Evolutionary conservation across 306 rosid genomes (phyloP).

Genomic region (Prinsepia uniflora): DNA sequence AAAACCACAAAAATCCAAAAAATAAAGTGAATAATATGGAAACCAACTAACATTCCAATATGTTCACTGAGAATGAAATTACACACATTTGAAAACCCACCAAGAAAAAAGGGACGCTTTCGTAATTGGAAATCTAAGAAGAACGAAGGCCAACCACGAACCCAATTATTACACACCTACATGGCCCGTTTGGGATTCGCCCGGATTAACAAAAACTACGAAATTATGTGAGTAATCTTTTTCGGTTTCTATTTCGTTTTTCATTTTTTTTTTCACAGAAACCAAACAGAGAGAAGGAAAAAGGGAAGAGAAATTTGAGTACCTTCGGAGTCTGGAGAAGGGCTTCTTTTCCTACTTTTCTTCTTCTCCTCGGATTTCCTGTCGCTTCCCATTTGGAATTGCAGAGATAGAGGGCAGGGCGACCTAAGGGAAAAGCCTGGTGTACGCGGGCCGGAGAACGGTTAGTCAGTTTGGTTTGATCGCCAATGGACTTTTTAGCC

Average conservation of each 20-base stretch:
- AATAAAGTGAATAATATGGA: not conserved
- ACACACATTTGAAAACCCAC: not conserved
- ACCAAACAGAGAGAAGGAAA: not conserved
- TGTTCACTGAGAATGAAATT: not conserved
- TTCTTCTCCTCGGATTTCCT: slow-evolving; percentile 54
- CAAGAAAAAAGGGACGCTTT: not conserved
- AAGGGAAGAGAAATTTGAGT: not conserved
- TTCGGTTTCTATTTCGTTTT: not conserved
- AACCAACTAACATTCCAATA: not conserved
- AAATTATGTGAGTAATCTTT: not conserved
- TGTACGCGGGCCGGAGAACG: not conserved
- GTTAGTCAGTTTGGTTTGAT: not conserved
- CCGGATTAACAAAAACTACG: not conserved
- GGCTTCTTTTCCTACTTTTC: slow-evolving; percentile 36
- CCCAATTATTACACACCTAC: not conserved
- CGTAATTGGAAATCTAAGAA: not conserved
- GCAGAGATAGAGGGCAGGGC: not conserved
- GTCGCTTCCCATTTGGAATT: slow-evolving; percentile 68
- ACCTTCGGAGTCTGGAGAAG: slow-evolving; percentile 66
- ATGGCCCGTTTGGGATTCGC: not conserved
- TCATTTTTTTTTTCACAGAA: not conserved
- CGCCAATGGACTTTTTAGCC: too few relatives aligned
- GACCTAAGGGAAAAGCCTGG: not conserved
- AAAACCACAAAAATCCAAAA: not conserved
- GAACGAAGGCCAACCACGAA: not conserved